Conservation (phyloP, 306 rosid genomes). For the Cicer chorassanicum region DNA sequence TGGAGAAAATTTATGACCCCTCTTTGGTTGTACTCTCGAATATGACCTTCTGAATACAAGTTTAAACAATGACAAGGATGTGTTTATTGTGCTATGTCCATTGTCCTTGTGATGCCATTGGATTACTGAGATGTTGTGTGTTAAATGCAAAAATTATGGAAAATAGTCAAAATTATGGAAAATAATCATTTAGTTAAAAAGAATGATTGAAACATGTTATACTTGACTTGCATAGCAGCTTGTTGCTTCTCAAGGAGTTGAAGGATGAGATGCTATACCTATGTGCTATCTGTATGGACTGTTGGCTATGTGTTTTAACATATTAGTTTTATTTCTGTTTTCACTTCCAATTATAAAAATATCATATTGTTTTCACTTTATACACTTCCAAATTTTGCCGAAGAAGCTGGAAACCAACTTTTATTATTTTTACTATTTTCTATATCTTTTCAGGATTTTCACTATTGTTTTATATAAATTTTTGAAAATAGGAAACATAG, state of each 20-base stretch:
- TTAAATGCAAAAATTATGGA: not conserved
- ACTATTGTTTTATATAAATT: too few species aligned
- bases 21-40: constrained; percentile 3
- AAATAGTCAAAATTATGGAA: not conserved
- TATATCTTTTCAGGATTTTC: not conserved
- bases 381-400: not conserved
- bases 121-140: constrained; percentile 9
- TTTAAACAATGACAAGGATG: constrained; percentile 8
- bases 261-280: constrained; percentile 4
- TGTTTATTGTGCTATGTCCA: constrained; percentile 1
- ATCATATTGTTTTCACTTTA: not conserved
- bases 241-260: not conserved
- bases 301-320: not conserved
- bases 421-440: not conserved
- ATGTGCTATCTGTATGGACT: not conserved
- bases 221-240: not conserved
- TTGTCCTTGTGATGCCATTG: not conserved
- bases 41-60: not conserved
- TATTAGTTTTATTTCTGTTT: not conserved
- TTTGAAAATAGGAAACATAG: too few species aligned
- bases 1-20: constrained; percentile 36
- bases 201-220: not conserved
- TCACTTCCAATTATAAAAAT: not conserved
- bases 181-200: not conserved
- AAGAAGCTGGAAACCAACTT: not conserved